Evolutionary conservation across 2,329 filamentous ascomycete genomes (phyloP).

Genomic region (Blastomyces gilchristii): DNA sequence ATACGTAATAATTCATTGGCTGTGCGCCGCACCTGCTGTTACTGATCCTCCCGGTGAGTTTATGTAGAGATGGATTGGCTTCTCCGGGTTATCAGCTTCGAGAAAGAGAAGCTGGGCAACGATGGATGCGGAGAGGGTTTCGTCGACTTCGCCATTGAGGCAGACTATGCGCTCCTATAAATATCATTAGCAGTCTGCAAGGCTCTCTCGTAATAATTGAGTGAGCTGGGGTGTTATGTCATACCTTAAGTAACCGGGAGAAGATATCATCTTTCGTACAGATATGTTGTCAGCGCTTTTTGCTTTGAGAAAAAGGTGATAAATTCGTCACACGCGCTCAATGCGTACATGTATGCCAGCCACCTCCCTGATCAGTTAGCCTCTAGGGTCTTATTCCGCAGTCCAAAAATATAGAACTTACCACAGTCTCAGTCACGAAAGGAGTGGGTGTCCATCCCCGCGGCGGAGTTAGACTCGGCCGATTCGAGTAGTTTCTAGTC

Average conservation of each 20-base stretch:
- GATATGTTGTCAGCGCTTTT: slow-evolving; percentile 19
- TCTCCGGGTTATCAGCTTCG: slow-evolving; percentile 89
- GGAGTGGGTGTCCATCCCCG: slow-evolving; percentile 43
- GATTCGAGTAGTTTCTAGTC: slow-evolving; percentile 12
- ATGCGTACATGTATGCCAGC: slow-evolving; percentile 64
- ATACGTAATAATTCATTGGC: background rate
- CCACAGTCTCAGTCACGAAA: slow-evolving; percentile 46
- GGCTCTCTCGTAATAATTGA: background rate
- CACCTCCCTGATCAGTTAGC: slow-evolving; percentile 48
- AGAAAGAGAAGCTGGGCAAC: slow-evolving; percentile 95
- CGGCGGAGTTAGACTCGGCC: slow-evolving; percentile 21
- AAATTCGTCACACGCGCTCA: slow-evolving; percentile 1
- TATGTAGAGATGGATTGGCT: slow-evolving; percentile 95
- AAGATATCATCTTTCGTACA: slow-evolving; percentile 61
- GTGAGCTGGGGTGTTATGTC: slow-evolving; percentile 15
- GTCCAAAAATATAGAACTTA: slow-evolving; percentile 32
- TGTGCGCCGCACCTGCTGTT: slow-evolving; percentile 51
- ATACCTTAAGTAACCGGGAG: slow-evolving; percentile 64
- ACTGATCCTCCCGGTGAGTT: slow-evolving; percentile 93
- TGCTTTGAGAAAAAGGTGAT: background rate
- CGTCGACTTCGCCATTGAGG: slow-evolving; percentile 83
- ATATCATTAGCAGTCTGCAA: background rate
- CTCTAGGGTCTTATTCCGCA: background rate
- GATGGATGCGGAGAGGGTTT: slow-evolving; percentile 81
- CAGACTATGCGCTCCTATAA: slow-evolving; percentile 80